Percentiles rank a stretch among this genome's conserved stretches.
Evolutionary conservation across 352 stramenopile genomes (phyloP).

Genomic region (Phytophthora tubulina): DNA sequence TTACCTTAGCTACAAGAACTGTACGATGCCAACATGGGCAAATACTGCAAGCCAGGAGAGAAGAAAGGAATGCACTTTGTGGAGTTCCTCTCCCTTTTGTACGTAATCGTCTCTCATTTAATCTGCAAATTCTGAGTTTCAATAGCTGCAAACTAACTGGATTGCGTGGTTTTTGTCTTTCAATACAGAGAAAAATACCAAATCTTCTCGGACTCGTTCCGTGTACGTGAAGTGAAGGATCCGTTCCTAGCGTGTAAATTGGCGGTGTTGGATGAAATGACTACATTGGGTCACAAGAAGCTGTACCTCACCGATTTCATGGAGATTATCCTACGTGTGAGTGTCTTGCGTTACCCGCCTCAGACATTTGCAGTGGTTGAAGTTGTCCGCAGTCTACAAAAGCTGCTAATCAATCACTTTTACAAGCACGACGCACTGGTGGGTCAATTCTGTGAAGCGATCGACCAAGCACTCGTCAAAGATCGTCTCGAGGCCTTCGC

Average conservation of each 20-base stretch:
- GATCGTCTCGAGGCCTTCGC: constrained; percentile 71
- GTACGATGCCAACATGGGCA: constrained; percentile 78
- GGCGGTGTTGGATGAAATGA: constrained; percentile 81
- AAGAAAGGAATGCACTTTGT: constrained; percentile 82
- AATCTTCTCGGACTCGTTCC: constrained; percentile 72
- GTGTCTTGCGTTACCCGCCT: constrained; percentile 68
- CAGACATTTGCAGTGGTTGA: constrained; percentile 46
- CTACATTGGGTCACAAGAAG: constrained; percentile 74
- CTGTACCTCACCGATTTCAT: constrained; percentile 83
- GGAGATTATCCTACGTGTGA: constrained; percentile 74
- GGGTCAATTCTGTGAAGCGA: constrained; percentile 61
- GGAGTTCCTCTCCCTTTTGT: constrained; percentile 71
- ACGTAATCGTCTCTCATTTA: constrained; percentile 13
- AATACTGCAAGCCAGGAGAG: constrained; percentile 77
- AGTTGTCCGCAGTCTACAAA: constrained; percentile 64
- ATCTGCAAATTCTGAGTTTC: background rate
- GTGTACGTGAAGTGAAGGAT: constrained; percentile 73
- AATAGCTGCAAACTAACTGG: background rate
- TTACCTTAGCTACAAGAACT: constrained; percentile 70
- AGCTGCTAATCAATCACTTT: constrained; percentile 73
- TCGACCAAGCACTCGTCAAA: constrained; percentile 69
- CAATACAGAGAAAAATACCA: constrained; percentile 66
- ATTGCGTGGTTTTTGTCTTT: background rate
- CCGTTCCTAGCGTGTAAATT: constrained; percentile 80
- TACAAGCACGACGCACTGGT: constrained; percentile 72